Base-by-base conservation (phyloP, 2,329 filamentous ascomycete species). In the Aureobasidium sp. region DNA sequence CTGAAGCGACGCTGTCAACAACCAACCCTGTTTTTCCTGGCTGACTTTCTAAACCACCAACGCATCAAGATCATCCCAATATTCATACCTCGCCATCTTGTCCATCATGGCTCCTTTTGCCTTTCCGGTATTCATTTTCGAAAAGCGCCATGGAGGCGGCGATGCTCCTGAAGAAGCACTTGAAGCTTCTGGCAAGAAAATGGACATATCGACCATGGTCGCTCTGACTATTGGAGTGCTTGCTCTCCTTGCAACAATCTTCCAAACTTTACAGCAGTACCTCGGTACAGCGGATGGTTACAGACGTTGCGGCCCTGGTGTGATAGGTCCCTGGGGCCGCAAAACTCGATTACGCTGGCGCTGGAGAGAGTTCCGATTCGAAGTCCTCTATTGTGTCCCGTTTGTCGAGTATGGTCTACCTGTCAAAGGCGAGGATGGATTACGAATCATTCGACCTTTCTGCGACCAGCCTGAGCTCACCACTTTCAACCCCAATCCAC, bases 351-450 rank as follows among this genome's bases (percentile, higher is more conserved):
- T 61, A 10, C 58, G 48, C 10, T 61, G 29, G n/a, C 47, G 58
- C 11, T 61, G 58, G 58, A 34, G 47, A 29, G 58, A 61, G 13
- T 61, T 61, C 30, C 48, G 58, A 16, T 61, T 61, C 15, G 58
- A 61, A 45, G 29, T 29, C 11, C 58, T 61, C 29, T 61, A 61
- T 25, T 52, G 47, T n/a, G 58, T 61, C 3, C 58, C 58, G 1
- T 53, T 36, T 11, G 7, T 61, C 30, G 47, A 52, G 9, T 61
- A 36, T 25, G 25, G 39, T 9, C 39, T 61, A 3, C 39, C 48
- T n/a, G 29, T 44, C 37, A 52, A 25, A 11, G 15, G 47, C 7
- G n/a, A 42, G 16, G 39, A 53, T 13, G 58, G 48, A 1, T n/a
- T 13, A 21, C 37, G 39, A 21, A 36, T 8, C 6, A 29, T 61